These are phyloP conservation scores for Davidsoniella virescens DNA, from an alignment of 2,329 filamentous ascomycete species.

Conservation along the genomic window DNA sequence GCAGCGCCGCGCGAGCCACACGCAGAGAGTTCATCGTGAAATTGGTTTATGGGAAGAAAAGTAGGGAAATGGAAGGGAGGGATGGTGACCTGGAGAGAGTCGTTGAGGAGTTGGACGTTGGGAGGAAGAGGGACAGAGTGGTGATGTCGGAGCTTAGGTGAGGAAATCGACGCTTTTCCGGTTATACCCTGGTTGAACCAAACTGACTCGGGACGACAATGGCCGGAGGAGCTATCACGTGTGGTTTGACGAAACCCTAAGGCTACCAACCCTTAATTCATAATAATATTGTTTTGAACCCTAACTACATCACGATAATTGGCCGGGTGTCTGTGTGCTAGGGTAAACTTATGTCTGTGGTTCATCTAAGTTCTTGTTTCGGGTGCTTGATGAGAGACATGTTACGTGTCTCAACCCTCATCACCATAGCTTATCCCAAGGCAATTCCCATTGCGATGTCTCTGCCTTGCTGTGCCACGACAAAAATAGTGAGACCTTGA, in stretches of 20 bases:
- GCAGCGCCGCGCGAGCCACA: slow-evolving; percentile 76
- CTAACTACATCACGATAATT: neutral
- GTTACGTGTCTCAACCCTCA: neutral
- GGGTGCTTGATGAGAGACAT: neutral
- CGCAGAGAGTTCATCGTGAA: slow-evolving; percentile 83
- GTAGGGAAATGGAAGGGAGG: neutral
- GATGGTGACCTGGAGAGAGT: slow-evolving; percentile 3
- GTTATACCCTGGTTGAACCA: slow-evolving; percentile 12
- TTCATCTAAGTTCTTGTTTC: neutral
- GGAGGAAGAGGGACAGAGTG: slow-evolving; percentile 12
- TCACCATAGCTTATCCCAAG: no score
- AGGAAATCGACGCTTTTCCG: slow-evolving; percentile 12
- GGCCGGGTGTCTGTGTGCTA: neutral
- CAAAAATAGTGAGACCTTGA: no score
- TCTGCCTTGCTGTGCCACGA: no score
- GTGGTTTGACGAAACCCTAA: neutral
- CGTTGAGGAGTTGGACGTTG: neutral
- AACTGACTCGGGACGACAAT: slow-evolving; percentile 4
- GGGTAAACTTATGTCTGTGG: neutral
- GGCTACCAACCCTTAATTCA: accelerated
- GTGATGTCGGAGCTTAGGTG: slow-evolving; percentile 12
- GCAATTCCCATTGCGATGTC: no score
- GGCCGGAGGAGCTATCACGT: neutral
- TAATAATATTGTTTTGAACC: neutral
- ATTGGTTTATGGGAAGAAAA: slow-evolving; percentile 16